phyloP scores from a whole-genome alignment of 202 grass and related monocot genomes.

The Schoenoplectus tabernaemontani region DNA sequence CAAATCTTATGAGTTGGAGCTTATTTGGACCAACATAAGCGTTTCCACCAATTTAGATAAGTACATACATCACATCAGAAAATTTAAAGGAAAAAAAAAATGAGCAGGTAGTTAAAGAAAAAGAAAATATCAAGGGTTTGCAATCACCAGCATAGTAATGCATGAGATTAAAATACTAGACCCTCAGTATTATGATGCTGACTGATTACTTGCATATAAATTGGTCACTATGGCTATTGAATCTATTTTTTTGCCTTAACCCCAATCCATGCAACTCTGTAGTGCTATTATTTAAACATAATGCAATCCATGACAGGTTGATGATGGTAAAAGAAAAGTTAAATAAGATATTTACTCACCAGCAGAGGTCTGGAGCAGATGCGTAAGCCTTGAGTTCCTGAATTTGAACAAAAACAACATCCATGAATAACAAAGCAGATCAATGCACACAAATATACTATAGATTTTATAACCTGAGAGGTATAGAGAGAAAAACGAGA shows the following conservation, averaged over 20 bases:
- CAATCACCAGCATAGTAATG: no score
- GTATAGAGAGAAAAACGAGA: slow-evolving; percentile 20
- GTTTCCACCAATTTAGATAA: slow-evolving; percentile 67
- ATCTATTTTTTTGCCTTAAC: neutral
- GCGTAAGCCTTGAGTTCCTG: slow-evolving; percentile 97
- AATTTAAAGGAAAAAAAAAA: slow-evolving; percentile 1
- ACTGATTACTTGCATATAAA: neutral
- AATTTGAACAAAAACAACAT: slow-evolving; percentile 23
- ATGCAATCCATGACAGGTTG: neutral
- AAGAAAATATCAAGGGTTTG: no score
- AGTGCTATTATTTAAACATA: no score
- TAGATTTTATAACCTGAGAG: neutral
- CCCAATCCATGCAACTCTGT: neutral
- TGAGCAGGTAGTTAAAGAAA: no score
- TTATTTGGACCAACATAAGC: slow-evolving; percentile 94
- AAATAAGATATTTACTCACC: slow-evolving; percentile 35
- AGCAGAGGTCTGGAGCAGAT: slow-evolving; percentile 87
- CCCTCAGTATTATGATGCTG: neutral
- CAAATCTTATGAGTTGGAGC: slow-evolving; percentile 71
- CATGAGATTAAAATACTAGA: no score
- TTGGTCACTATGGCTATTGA: neutral
- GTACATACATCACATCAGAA: neutral
- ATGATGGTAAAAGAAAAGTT: neutral
- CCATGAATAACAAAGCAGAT: neutral
- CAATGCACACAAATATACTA: neutral